phyloP scores from a whole-genome alignment of 768 basidiomycete species.

The Serendipita sp. region DNA sequence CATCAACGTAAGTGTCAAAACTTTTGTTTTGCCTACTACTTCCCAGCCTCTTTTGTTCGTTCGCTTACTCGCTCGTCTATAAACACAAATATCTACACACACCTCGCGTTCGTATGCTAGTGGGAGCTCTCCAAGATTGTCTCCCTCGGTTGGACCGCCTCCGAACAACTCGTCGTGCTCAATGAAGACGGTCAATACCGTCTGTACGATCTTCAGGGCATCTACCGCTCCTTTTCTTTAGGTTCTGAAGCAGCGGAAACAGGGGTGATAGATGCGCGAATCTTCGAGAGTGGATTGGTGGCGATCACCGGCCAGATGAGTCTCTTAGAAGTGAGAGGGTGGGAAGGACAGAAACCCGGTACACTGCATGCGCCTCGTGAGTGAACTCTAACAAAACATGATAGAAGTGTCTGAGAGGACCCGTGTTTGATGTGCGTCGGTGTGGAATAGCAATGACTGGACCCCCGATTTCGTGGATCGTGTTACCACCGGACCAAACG shows the following conservation, averaged over 20 bases:
- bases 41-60: no score
- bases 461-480: constrained; percentile 70
- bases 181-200: constrained; percentile 90
- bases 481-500: constrained; percentile 80
- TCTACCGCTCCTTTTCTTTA: constrained; percentile 73
- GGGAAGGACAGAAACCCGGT: constrained; percentile 64
- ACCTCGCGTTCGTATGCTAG: no score
- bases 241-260: constrained; percentile 68
- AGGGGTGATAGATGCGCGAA: constrained; percentile 71
- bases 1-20: constrained; percentile 54
- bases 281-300: constrained; percentile 78
- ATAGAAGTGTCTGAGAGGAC: not conserved
- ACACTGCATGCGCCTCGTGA: constrained; percentile 59
- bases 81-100: not conserved
- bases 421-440: not conserved
- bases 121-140: constrained; percentile 84
- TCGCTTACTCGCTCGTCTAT: constrained; percentile 1
- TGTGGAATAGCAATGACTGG: constrained; percentile 1
- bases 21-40: constrained; percentile 13
- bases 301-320: constrained; percentile 62
- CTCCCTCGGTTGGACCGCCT: constrained; percentile 69
- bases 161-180: constrained; percentile 67
- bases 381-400: no score
- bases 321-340: constrained; percentile 76
- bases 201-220: constrained; percentile 72